phyloP scores from a whole-genome alignment of 78 protist genomes.

The Protostelium mycophagum region DNA sequence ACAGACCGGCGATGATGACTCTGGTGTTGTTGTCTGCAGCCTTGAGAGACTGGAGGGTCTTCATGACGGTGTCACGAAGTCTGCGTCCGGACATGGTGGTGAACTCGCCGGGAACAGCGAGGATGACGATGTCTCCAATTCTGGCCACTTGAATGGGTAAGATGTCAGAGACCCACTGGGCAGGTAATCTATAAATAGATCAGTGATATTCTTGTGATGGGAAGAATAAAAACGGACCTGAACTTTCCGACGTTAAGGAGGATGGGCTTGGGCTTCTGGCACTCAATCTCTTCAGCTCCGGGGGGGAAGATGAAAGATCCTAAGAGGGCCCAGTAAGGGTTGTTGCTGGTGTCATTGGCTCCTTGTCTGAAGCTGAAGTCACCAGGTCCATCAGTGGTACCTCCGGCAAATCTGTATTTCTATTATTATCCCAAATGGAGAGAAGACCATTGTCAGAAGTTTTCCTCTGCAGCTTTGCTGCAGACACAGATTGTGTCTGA shows the following conservation, averaged over 20 bases:
- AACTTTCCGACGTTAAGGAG: conserved; percentile 63
- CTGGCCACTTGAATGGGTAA: conserved; percentile 61
- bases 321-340: conserved; percentile 61
- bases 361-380: conserved; percentile 69
- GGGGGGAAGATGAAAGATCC: conserved; percentile 43
- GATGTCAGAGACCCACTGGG: conserved; percentile 49
- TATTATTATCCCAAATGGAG: too few relatives aligned
- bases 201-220: not conserved
- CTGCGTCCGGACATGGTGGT: conserved; percentile 83
- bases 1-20: conserved; percentile 61
- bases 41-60: not conserved
- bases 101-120: conserved; percentile 74
- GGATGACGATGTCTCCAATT: conserved; percentile 59
- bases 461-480: too few relatives aligned
- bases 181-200: not conserved
- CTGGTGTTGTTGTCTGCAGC: conserved; percentile 20
- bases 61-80: conserved; percentile 33
- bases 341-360: conserved; percentile 44
- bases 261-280: conserved; percentile 78
- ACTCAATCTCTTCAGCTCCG: conserved; percentile 44
- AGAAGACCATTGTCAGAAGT: not conserved
- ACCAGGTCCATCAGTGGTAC: conserved; percentile 83
- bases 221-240: not conserved
- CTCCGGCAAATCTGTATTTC: conserved; percentile 75
- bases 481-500: too few relatives aligned